These are phyloP conservation scores for Candida pseudoglaebosa DNA, from an alignment of 805 yeast genomes.

Conservation along the genomic window DNA sequence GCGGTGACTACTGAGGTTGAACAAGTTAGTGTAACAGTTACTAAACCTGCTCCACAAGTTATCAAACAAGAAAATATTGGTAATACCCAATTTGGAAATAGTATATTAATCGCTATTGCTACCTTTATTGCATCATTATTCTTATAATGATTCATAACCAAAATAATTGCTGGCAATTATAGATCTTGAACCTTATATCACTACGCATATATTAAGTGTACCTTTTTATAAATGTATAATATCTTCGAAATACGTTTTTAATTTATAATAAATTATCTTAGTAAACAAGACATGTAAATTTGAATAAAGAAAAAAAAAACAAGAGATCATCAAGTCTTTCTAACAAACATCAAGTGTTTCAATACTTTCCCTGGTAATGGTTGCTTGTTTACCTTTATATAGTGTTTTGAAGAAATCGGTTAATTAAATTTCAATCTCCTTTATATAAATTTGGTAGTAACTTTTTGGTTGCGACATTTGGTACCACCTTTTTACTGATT, in stretches of 20 bases:
- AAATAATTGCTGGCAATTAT: constrained; percentile 11
- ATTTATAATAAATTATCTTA: too few relatives aligned
- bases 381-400: too few relatives aligned
- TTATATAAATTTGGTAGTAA: too few relatives aligned
- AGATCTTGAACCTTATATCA: not conserved
- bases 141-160: constrained; percentile 8
- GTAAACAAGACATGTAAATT: too few relatives aligned
- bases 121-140: constrained; percentile 1
- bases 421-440: too few relatives aligned
- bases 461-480: too few relatives aligned
- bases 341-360: too few relatives aligned
- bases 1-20: not conserved
- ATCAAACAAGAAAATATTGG: constrained; percentile 6
- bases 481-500: too few relatives aligned
- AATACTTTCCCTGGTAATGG: too few relatives aligned
- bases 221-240: not conserved
- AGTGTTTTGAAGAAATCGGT: too few relatives aligned
- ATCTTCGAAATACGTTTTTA: not conserved
- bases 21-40: not conserved
- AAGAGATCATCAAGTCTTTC: too few relatives aligned
- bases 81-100: not conserved
- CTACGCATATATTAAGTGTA: constrained; percentile 4
- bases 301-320: too few relatives aligned
- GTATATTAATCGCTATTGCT: not conserved
- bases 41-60: not conserved